phyloP scores from a whole-genome alignment of 148 eudicot species.

The Euryodendron excelsum region DNA sequence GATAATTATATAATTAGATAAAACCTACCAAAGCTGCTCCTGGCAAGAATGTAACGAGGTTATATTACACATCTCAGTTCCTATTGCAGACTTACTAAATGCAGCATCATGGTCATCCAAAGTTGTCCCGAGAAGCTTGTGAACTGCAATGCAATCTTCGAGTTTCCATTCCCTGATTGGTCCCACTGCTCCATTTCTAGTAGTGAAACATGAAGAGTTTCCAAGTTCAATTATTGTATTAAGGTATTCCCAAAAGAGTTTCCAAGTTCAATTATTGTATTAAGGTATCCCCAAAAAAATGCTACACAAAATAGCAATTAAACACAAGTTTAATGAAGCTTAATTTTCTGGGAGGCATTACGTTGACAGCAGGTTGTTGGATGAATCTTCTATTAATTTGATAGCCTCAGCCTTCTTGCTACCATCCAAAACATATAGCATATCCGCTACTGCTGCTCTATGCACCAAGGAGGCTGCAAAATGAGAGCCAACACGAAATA shows the following conservation, averaged over 20 bases:
- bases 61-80: background rate
- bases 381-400: conserved; percentile 67
- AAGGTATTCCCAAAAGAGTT: background rate
- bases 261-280: background rate
- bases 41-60: too few species aligned
- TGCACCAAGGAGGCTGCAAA: conserved; percentile 83
- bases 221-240: background rate
- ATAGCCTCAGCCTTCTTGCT: conserved; percentile 71
- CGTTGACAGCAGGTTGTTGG: conserved; percentile 49
- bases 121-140: conserved; percentile 55
- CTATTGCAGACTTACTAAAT: conserved; percentile 49
- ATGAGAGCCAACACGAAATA: background rate
- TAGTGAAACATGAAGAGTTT: background rate
- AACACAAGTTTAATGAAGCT: background rate
- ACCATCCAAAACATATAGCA: conserved; percentile 73
- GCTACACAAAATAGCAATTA: too few species aligned
- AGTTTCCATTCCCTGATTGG: conserved; percentile 61
- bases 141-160: conserved; percentile 70
- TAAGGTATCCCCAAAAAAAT: background rate
- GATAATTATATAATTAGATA: too few species aligned
- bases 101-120: conserved; percentile 72
- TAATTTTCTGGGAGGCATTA: conserved; percentile 23
- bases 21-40: too few species aligned
- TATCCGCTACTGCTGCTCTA: conserved; percentile 90
- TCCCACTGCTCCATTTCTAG: conserved; percentile 62